Evolutionary conservation across 257 asterid species (phyloP).

Genomic region (Primulina eburnea): DNA sequence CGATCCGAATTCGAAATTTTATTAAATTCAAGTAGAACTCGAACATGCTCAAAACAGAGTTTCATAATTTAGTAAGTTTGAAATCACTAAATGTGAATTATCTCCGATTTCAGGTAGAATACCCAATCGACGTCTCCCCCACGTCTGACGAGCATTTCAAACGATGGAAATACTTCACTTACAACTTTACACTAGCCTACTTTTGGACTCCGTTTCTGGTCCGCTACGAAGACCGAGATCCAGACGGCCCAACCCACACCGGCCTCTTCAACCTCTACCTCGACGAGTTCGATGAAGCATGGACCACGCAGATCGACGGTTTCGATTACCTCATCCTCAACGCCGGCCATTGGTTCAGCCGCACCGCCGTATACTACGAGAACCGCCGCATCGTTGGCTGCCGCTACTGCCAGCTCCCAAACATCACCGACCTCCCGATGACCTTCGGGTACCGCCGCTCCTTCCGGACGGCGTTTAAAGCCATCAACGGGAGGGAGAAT

Average conservation of each 20-base stretch:
- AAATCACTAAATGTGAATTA: too few relatives aligned
- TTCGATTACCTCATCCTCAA: slow-evolving; percentile 30
- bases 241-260: slow-evolving; percentile 34
- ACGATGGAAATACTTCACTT: slow-evolving; percentile 44
- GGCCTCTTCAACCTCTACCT: slow-evolving; percentile 37
- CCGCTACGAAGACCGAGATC: slow-evolving; percentile 22
- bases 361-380: slow-evolving; percentile 29
- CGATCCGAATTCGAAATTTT: too few relatives aligned
- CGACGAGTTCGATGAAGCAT: slow-evolving; percentile 27
- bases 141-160: slow-evolving; percentile 41
- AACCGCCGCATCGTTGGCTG: slow-evolving; percentile 25
- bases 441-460: slow-evolving; percentile 30
- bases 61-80: too few relatives aligned
- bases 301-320: slow-evolving; percentile 29
- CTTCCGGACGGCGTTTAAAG: slow-evolving; percentile 27
- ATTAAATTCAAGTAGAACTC: too few relatives aligned
- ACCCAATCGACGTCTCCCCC: slow-evolving; percentile 40
- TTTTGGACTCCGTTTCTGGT: slow-evolving; percentile 51
- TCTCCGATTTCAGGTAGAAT: slow-evolving; percentile 37
- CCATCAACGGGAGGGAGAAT: slow-evolving; percentile 24
- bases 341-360: slow-evolving; percentile 38
- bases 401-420: slow-evolving; percentile 27
- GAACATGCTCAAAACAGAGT: too few relatives aligned
- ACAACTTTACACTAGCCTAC: slow-evolving; percentile 46
- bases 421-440: slow-evolving; percentile 28